phyloP scores from a whole-genome alignment of 1,284 basidiomycete genomes.

The Caloboletus firmus region DNA sequence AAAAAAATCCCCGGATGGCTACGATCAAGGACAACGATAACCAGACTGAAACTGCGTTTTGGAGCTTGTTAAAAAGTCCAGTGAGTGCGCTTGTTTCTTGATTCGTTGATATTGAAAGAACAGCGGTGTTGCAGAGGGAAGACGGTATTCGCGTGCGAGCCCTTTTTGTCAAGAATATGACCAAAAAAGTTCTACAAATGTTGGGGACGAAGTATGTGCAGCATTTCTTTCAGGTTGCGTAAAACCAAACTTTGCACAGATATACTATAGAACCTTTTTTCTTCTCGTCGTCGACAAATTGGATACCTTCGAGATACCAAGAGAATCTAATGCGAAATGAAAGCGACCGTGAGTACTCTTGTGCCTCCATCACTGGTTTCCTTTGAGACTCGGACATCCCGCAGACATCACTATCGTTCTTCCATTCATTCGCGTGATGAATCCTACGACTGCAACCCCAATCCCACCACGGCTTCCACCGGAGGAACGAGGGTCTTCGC shows the following conservation, averaged over 20 bases:
- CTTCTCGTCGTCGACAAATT: slow-evolving; percentile 55
- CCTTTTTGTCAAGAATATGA: slow-evolving; percentile 50
- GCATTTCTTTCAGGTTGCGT: not conserved
- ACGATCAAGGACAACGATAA: slow-evolving; percentile 24
- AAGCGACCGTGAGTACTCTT: slow-evolving; percentile 47
- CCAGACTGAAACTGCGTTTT: slow-evolving; percentile 35
- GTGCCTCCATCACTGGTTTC: not conserved
- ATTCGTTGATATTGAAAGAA: not conserved
- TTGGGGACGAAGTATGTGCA: slow-evolving; percentile 46
- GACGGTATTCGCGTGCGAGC: slow-evolving; percentile 43
- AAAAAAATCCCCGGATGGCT: not conserved
- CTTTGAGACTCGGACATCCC: not conserved
- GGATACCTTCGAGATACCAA: slow-evolving; percentile 57
- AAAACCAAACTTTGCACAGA: slow-evolving; percentile 11
- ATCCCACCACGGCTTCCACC: not conserved
- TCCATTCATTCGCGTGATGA: slow-evolving; percentile 41
- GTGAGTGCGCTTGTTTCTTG: slow-evolving; percentile 14
- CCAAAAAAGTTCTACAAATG: slow-evolving; percentile 51
- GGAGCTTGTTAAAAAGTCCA: slow-evolving; percentile 34
- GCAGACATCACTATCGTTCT: slow-evolving; percentile 55
- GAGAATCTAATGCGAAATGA: slow-evolving; percentile 37
- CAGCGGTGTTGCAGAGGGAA: slow-evolving; percentile 32
- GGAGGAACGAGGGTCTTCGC: not conserved
- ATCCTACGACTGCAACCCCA: not conserved
- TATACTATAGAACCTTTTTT: slow-evolving; percentile 53